Base-by-base conservation (phyloP, 441 rosid species). In the Pelargonium citronellum region DNA sequence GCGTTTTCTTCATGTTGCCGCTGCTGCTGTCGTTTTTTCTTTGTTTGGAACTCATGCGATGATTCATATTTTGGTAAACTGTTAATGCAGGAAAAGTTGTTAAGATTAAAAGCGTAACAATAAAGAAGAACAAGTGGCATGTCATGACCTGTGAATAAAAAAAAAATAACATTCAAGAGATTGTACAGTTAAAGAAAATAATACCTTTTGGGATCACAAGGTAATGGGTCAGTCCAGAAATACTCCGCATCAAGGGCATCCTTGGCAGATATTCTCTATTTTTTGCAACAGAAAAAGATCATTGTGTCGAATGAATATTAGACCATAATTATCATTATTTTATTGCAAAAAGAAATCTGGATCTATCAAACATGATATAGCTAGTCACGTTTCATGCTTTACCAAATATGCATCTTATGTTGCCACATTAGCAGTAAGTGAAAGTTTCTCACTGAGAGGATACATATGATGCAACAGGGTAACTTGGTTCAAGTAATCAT, bases 211-310 rank as follows among this genome's bases (percentile, higher is more conserved):
- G 99, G 98, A 74, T 95, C 97, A 73, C 99, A 95, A 0, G 99
- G 99, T 51, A 92, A 74, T 0, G 98, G 98, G 66, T 95, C 99
- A 41, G 91, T 79, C 99, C 99, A 95, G 88, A 95, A 92, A 80
- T 95, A 95, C 86, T 95, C 98, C 0, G 97, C 98, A 72, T 92
- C 98, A 51, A 95, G 95, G 22, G 98, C 97, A 84, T 95, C 99
- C 85, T 89, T 91, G 60, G 97, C 97, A 22, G 87, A 79, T 86
- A 94, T 89, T 86, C 99, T 90, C 99, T 92, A 80, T 67, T 15
- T 12, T 55, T 6, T 55, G 22, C 17, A 55, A 55, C 61, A 8
- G 1, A n/a, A 51, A 16, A 55, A 55, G 7, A 55, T 39, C 22
- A 55, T 55, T 16, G 19, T 7, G 8, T 55, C 43, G 7, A 39